Percentiles rank a stretch among this genome's conserved stretches.
phyloP scores from a whole-genome alignment of 768 basidiomycete species.

The Suillus bovinus region DNA sequence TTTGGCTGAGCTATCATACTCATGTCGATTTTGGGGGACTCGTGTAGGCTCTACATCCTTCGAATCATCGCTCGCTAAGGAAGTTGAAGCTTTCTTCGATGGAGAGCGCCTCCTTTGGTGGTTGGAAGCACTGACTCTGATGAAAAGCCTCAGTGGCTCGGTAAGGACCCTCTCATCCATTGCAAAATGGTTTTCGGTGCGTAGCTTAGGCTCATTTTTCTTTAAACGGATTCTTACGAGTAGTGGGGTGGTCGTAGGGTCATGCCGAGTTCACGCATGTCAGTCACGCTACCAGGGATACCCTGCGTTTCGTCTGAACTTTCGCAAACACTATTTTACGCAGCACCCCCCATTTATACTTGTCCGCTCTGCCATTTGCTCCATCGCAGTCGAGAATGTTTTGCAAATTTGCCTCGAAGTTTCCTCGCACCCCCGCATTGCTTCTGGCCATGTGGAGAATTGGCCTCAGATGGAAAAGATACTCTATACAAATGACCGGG shows the following conservation, averaged over 20 bases:
- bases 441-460: not conserved
- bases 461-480: conserved; percentile 7
- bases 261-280: not conserved
- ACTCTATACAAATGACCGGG: accelerated
- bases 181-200: not conserved
- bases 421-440: not conserved
- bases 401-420: conserved; percentile 16
- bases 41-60: conserved; percentile 21
- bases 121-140: conserved; percentile 9
- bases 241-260: not conserved
- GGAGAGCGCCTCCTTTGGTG: conserved; percentile 5
- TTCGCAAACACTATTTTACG: conserved; percentile 16
- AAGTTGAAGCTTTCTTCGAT: conserved; percentile 23
- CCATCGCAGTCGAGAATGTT: conserved; percentile 21
- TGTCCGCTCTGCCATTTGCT: conserved; percentile 26
- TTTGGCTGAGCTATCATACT: conserved; percentile 26
- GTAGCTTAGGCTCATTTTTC: not conserved
- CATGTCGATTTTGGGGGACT: conserved; percentile 35
- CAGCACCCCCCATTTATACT: conserved; percentile 26
- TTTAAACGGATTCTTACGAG: not conserved
- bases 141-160: conserved; percentile 12
- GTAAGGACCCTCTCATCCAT: not conserved
- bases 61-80: conserved; percentile 5
- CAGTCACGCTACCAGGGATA: conserved; percentile 6
- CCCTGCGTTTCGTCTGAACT: conserved; percentile 12